Evolutionary conservation across 768 basidiomycete genomes (phyloP), one percentile per base, ranked within the genome.

Genomic region (Floccularia luteovirens): DNA sequence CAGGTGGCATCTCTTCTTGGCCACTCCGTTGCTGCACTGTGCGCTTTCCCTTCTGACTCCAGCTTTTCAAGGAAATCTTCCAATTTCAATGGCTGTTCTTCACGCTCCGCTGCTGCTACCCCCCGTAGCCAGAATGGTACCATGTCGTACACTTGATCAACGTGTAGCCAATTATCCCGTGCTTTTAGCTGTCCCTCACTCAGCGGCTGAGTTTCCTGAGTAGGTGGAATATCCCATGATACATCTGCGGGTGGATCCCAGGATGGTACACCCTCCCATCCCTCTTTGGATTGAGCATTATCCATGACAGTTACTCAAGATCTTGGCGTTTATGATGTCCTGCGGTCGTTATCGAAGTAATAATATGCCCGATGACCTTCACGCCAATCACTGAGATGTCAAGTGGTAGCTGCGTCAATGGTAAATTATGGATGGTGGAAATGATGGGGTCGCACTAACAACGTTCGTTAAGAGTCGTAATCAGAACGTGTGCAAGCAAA

Each of bases 91-190:
- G 65, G 59, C 30, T 68, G 61, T 3, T 69, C 73, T 12, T 59
- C 59, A n/a, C n/a, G n/a, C 56, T 66, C 61, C 16, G 70, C 75
- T 1, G 70, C 73, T 34, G 64, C 58, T 4, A 78, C 57, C 0
- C 67, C 71, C 10, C 63, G 54, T 31, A 63, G 61, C 77, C 77
- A 79, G 53, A 75, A 77, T 2, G 69, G 68, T 24, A 79, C 65
- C 47, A 74, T 48, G 49, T 75, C 72, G 25, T 57, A 55, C 17
- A 74, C 62, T 8, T 68, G 61, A 43, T 75, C 73, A n/a, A 74
- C 63, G 35, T 53, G 47, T 44, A 50, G 10, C 53, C 60, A 45
- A 53, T 56, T 42, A 44, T 48, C 56, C 39, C 43, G 49, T 47
- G 46, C 53, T 43, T 51, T 57, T 23, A 59, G 44, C 51, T 64